Conservation (phyloP, 805 yeast species). For the Maudiozyma turicensis region DNA sequence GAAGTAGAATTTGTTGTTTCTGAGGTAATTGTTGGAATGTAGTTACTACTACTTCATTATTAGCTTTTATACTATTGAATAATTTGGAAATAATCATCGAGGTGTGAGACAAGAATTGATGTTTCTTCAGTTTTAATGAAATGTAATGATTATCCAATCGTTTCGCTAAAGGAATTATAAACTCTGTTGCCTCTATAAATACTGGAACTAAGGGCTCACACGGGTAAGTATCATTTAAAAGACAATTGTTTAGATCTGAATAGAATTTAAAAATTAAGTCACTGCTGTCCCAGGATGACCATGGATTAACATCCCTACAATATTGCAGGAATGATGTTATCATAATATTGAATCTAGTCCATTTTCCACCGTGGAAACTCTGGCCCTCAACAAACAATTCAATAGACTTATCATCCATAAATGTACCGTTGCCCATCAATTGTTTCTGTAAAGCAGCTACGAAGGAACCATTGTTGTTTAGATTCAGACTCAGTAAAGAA, state of each 20-base stretch:
- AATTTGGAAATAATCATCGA: slow-evolving; percentile 47
- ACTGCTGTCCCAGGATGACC: slow-evolving; percentile 39
- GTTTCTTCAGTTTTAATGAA: slow-evolving; percentile 20
- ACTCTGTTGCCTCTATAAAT: slow-evolving; percentile 27
- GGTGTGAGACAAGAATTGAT: slow-evolving; percentile 34
- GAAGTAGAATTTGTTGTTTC: slow-evolving; percentile 43
- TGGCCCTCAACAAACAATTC: slow-evolving; percentile 15
- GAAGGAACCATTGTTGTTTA: slow-evolving; percentile 22
- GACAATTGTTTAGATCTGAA: slow-evolving; percentile 36
- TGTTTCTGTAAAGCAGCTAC: slow-evolving; percentile 32
- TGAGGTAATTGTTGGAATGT: slow-evolving; percentile 1
- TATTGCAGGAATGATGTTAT: slow-evolving; percentile 38
- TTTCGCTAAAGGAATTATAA: slow-evolving; percentile 24
- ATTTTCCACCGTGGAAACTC: slow-evolving; percentile 10
- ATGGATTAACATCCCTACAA: slow-evolving; percentile 43
- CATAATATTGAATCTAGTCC: slow-evolving; percentile 36
- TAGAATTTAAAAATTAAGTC: slow-evolving; percentile 38
- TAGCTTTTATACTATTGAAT: slow-evolving; percentile 50
- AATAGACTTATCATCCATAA: slow-evolving; percentile 7
- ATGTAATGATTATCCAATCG: slow-evolving; percentile 16
- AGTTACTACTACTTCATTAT: slow-evolving; percentile 1
- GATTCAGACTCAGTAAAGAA: slow-evolving; percentile 23
- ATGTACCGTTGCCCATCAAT: slow-evolving; percentile 1
- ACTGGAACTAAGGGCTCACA: slow-evolving; percentile 21
- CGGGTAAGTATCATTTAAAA: slow-evolving; percentile 33